Conservation (phyloP, 1,284 basidiomycete genomes). For the Puccinia novopanici region DNA sequence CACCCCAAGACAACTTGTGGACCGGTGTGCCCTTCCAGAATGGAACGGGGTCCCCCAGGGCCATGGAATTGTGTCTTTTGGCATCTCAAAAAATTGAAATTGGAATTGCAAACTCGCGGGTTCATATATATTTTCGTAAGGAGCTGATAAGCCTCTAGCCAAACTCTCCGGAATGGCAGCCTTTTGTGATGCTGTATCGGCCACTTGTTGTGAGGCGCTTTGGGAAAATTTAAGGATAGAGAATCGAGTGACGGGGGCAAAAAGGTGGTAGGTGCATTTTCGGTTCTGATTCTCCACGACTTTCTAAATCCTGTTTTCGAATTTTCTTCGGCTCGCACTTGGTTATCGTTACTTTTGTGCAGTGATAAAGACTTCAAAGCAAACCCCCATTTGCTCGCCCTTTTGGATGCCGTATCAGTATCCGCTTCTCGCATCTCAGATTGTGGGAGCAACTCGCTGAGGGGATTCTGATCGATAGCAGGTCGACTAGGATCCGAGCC, state of each 20-base stretch:
- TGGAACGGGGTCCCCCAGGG: constrained; percentile 53
- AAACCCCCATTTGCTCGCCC: constrained; percentile 24
- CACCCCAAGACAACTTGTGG: constrained; percentile 54
- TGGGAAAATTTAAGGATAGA: not conserved
- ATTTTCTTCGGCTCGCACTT: not conserved
- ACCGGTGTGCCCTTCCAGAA: constrained; percentile 53
- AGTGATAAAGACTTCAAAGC: constrained; percentile 26
- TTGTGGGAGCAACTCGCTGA: not conserved
- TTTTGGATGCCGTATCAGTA: not conserved
- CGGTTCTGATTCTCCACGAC: constrained; percentile 10
- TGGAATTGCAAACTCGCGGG: constrained; percentile 3
- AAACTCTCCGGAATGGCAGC: constrained; percentile 20
- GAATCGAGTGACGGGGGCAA: constrained; percentile 11
- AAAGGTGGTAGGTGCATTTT: not conserved
- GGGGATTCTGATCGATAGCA: not conserved
- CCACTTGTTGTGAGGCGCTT: not conserved
- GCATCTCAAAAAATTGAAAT: constrained; percentile 26
- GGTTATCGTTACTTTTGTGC: not conserved
- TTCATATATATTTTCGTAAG: constrained; percentile 20
- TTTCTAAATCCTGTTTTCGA: constrained; percentile 1
- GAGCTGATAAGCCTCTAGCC: constrained; percentile 17
- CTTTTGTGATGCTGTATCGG: constrained; percentile 1
- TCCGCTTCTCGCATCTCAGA: not conserved
- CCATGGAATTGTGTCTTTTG: constrained; percentile 53
- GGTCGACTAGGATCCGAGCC: not conserved